These are phyloP conservation scores for Amaranthus hypochondriacus DNA, from an alignment of 148 eudicot species.

Conservation along the genomic window DNA sequence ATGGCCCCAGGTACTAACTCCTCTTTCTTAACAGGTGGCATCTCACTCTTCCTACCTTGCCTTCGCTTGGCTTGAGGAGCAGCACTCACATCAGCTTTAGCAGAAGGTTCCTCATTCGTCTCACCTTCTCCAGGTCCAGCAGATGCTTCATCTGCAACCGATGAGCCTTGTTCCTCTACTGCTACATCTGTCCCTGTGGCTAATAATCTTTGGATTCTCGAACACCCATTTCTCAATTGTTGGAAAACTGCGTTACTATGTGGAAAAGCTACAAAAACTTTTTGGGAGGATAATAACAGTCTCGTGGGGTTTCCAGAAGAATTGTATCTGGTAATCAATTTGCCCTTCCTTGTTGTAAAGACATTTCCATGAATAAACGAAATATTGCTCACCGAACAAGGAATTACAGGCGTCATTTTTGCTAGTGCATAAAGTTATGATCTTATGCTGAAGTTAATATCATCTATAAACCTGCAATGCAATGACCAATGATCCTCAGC, in stretches of 20 bases:
- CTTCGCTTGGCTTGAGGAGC: slow-evolving; percentile 48
- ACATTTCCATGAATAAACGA: slow-evolving; percentile 46
- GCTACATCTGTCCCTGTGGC: slow-evolving; percentile 73
- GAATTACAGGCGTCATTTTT: slow-evolving; percentile 63
- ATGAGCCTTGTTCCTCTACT: slow-evolving; percentile 49
- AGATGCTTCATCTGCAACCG: slow-evolving; percentile 37
- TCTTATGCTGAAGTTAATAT: slow-evolving; percentile 7
- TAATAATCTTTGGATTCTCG: slow-evolving; percentile 28
- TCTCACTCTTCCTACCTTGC: slow-evolving; percentile 71
- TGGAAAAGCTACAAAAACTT: slow-evolving; percentile 40
- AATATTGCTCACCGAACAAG: slow-evolving; percentile 51
- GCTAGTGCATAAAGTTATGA: slow-evolving; percentile 13
- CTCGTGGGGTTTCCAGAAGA: slow-evolving; percentile 33
- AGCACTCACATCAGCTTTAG: slow-evolving; percentile 34
- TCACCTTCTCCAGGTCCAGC: slow-evolving; percentile 32
- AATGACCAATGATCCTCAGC: slow-evolving; percentile 3
- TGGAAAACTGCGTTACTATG: slow-evolving; percentile 50
- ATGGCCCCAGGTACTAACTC: slow-evolving; percentile 80
- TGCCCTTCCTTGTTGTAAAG: slow-evolving; percentile 41
- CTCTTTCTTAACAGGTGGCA: slow-evolving; percentile 92
- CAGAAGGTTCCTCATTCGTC: slow-evolving; percentile 36
- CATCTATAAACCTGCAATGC: slow-evolving; percentile 37
- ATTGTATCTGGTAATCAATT: slow-evolving; percentile 40
- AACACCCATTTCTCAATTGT: slow-evolving; percentile 33
- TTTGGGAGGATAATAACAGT: slow-evolving; percentile 39